Percentiles rank a stretch among this genome's conserved stretches.
Conservation (phyloP, 129 eudicot species). For the Saposhnikovia divaricata region DNA sequence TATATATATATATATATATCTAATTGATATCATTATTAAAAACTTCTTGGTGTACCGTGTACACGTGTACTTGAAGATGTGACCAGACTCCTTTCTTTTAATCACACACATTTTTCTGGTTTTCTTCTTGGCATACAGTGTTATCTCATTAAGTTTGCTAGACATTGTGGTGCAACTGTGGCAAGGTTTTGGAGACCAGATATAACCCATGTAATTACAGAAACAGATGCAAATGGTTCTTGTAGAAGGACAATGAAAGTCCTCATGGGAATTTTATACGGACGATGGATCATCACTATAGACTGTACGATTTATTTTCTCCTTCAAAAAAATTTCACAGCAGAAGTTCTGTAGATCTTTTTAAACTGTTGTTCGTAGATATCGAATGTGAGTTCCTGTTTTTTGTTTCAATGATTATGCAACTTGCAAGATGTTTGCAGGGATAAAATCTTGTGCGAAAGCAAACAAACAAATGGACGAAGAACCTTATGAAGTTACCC, state of each 20-base stretch:
- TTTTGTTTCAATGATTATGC: not conserved
- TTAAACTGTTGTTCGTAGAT: not conserved
- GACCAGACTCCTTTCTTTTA: not conserved
- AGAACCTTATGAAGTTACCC: slow-evolving; percentile 41
- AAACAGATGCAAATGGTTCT: slow-evolving; percentile 72
- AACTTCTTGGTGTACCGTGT: not conserved
- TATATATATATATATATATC: too few species aligned
- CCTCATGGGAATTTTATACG: slow-evolving; percentile 78
- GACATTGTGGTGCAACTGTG: slow-evolving; percentile 50
- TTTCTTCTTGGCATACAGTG: slow-evolving; percentile 35
- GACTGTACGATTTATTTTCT: slow-evolving; percentile 46
- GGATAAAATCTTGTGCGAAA: slow-evolving; percentile 44
- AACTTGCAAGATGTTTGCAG: slow-evolving; percentile 14
- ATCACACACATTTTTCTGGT: not conserved
- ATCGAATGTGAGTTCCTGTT: not conserved
- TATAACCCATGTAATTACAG: slow-evolving; percentile 89
- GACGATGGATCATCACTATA: slow-evolving; percentile 66
- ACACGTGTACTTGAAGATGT: not conserved
- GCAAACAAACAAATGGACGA: slow-evolving; percentile 29
- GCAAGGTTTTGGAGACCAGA: slow-evolving; percentile 52
- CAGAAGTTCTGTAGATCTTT: not conserved
- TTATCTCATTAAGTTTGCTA: slow-evolving; percentile 50
- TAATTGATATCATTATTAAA: not conserved
- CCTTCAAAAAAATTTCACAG: not conserved
- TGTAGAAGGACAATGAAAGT: slow-evolving; percentile 72